Base-by-base conservation (phyloP, 1,139 yeast genomes). In the Magnusiomyces clavatus region DNA sequence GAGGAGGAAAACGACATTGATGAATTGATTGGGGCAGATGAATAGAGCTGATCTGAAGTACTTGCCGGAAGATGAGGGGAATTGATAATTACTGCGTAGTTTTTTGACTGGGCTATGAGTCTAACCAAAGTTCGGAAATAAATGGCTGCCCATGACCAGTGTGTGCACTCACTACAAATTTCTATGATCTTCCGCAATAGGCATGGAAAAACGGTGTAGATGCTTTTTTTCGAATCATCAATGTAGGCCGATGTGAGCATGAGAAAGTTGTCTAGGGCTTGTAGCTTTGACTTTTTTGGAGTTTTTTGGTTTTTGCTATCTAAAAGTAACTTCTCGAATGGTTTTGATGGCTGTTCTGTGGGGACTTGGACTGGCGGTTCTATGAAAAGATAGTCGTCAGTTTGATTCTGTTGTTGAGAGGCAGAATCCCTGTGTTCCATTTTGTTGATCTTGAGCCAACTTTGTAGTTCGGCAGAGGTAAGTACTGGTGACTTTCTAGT, bases 71-170 rank as follows among this genome's bases (percentile, higher is more conserved):
- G 39, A n/a, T 37, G n/a, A 13, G 39, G 39, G 39, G 39, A 41
- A 35, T n/a, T 41, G 47, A 16, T 12, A 29, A n/a, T 16, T 20
- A 19, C 31, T 38, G 37, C 24, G 16, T 35, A 35, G 29, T 14
- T 34, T 11, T 37, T 35, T 31, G 47, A 44, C n/a, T 47, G 44
- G 17, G 46, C 50, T n/a, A 53, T 49, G 2, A 53, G 42, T 4
- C 51, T 41, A 5, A 50, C 38, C 5, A 53, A 35, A 5, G 53
- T 42, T 17, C 51, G 46, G 46, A 53, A 50, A 36, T 53, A 53
- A 20, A 50, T 48, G n/a, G 48, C 53, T 3, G 53, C 55, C 55
- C 55, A 53, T 16, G 42, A 20, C 55, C 55, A 53, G 38, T 37
- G 39, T 3, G 47, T 19, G 38, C 55, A 47, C 6, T 29, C 39